phyloP scores from a whole-genome alignment of 768 basidiomycete species.

The Pisolithus albus region DNA sequence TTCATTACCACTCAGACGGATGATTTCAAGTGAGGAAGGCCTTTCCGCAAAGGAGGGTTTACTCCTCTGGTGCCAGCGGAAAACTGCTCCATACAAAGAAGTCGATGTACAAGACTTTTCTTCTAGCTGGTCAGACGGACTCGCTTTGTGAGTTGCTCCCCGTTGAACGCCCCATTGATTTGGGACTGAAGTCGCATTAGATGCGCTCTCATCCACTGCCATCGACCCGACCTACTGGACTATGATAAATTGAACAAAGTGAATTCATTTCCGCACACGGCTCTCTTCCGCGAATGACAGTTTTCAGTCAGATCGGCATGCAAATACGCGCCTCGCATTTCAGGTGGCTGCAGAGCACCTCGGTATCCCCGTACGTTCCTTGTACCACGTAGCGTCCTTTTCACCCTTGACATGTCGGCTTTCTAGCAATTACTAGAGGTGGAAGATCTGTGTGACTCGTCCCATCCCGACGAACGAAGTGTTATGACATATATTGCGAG shows the following conservation, averaged over 20 bases:
- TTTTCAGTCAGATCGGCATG: slow-evolving; percentile 62
- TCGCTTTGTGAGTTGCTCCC: slow-evolving; percentile 69
- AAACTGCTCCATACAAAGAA: slow-evolving; percentile 85
- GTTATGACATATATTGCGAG: slow-evolving; percentile 98
- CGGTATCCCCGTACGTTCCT: slow-evolving; percentile 71
- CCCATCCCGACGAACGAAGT: slow-evolving; percentile 89
- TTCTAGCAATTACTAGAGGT: slow-evolving; percentile 90
- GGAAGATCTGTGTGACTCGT: slow-evolving; percentile 83
- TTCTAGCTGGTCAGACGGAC: slow-evolving; percentile 87
- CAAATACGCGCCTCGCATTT: slow-evolving; percentile 85
- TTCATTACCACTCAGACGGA: slow-evolving; percentile 5
- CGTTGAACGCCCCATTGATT: neutral
- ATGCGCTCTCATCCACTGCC: slow-evolving; percentile 95
- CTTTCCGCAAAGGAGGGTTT: slow-evolving; percentile 98
- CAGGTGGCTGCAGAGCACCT: slow-evolving; percentile 81
- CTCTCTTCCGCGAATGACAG: slow-evolving; percentile 7
- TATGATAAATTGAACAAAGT: slow-evolving; percentile 84
- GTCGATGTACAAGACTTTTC: slow-evolving; percentile 95
- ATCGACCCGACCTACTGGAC: slow-evolving; percentile 92
- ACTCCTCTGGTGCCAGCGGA: slow-evolving; percentile 96
- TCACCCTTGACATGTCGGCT: slow-evolving; percentile 1
- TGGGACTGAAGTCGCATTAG: slow-evolving; percentile 34
- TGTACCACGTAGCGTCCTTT: neutral
- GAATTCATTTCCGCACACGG: slow-evolving; percentile 1
- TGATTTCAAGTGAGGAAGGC: slow-evolving; percentile 77